Conservation (phyloP, 2,329 filamentous ascomycete species). For the Apiospora saccharicola region DNA sequence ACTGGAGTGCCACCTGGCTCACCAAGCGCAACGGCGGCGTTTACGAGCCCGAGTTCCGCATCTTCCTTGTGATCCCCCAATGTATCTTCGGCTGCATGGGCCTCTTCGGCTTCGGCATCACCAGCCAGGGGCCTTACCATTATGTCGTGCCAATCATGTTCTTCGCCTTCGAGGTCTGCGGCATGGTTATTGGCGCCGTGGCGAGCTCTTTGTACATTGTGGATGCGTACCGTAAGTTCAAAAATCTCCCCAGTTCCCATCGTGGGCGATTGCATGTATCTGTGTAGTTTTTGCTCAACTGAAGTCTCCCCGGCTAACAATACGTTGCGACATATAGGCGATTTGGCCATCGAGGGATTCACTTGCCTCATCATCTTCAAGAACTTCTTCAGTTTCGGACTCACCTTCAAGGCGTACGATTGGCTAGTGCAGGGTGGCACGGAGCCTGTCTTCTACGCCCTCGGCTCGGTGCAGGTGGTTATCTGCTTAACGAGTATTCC, state of each 20-base stretch:
- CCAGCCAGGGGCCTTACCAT: constrained; percentile 70
- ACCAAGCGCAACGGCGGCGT: constrained; percentile 79
- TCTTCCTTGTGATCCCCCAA: constrained; percentile 84
- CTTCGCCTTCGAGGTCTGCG: constrained; percentile 83
- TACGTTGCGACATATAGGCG: constrained; percentile 54
- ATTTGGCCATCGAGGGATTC: constrained; percentile 86
- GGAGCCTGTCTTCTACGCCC: constrained; percentile 68
- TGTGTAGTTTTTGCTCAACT: not conserved
- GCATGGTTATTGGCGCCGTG: constrained; percentile 92
- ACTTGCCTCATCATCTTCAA: constrained; percentile 93
- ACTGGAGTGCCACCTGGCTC: constrained; percentile 74
- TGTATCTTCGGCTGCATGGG: constrained; percentile 79
- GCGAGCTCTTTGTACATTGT: constrained; percentile 88
- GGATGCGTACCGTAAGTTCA: constrained; percentile 80
- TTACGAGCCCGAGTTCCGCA: constrained; percentile 91
- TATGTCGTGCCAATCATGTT: constrained; percentile 82
- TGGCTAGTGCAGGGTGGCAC: constrained; percentile 78
- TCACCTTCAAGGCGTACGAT: constrained; percentile 84
- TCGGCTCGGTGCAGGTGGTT: constrained; percentile 79
- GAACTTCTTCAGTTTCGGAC: constrained; percentile 87
- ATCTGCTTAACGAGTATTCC: constrained; percentile 79
- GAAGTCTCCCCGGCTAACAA: not conserved
- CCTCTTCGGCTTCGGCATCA: constrained; percentile 84
- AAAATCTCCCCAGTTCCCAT: not conserved
- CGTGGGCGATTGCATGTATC: not conserved